Evolutionary conservation across 2,329 filamentous ascomycete species (phyloP), one percentile per base, ranked within the genome.

Genomic region (Penicillium sp.): DNA sequence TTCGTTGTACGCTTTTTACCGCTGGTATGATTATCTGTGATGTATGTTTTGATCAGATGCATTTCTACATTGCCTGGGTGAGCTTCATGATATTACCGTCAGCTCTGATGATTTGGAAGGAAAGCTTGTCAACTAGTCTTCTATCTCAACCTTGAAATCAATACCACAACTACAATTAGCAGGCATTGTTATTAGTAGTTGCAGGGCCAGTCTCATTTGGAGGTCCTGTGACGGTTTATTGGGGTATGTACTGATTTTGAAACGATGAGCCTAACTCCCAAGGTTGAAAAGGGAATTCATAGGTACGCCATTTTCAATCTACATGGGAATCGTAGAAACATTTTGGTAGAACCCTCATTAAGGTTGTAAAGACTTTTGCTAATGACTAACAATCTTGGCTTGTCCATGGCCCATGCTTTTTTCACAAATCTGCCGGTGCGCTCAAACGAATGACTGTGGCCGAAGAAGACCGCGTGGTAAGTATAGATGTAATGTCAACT

Each of bases 401-500:
- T 36, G 14, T 13, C 34, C 34, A 36, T 36, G 34, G 11, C 24
- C 24, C 24, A 40, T 39, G 34, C 43, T 18, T 22, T 22, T 40
- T 24, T 43, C 43, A 9, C 27, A 49, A 18, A 32, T 40, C 32
- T 54, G 52, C 18, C 22, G 9, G 31, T 27, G 24, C n/a, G 7
- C 7, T 49, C 14, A 50, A 50, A 42, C 7, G 47, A 50, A 39
- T 50, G 59, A 32, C 45, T 55, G 32, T 34, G 59, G 45, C 44
- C 47, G 24, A 24, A 29, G 18, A 18, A 38, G 43, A 34, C 47
- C 46, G 45, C 31, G 7, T 36, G 31, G 11, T 44, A 58, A 48
- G 39, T 56, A 61, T 56, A 56, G 49, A 32, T 49, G 60, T 39
- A 57, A 60, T 29, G 4, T 31, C 32, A 10, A 40, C 31, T 31